Base-by-base conservation (phyloP, 2,329 filamentous ascomycete species). In the Geoglossum cookeanum region DNA sequence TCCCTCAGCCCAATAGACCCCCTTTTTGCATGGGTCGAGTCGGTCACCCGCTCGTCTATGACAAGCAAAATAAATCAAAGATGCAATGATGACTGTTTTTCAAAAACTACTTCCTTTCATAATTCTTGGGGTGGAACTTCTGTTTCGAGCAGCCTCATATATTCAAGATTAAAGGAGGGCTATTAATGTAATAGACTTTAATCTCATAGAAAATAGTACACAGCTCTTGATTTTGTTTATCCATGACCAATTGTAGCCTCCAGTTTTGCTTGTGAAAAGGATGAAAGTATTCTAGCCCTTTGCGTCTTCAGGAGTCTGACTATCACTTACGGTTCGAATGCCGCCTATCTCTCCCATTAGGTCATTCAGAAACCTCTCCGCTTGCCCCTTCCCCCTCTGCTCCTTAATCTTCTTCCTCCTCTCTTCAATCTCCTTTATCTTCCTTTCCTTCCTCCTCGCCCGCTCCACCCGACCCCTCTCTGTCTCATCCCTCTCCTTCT, bases 281-380 rank as follows among this genome's bases (percentile, higher is more conserved):
- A 4, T 42, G 4, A n/a, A 3, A 42, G 39, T 4, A 42, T 42
- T 15, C 39, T n/a, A 33, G 7, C 13, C 27, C 9, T 33, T 15
- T n/a, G 8, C 32, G 27, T 52, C 48, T 32, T 33, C 32, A 13
- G 48, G 6, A 4, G 5, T 52, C 29, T 52, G 9, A 11, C 33
- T 13, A 15, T 6, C 32, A 52, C 29, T 11, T 27, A 22, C 47
- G 7, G 44, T 9, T 11, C 13, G n/a, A 11, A 5, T 27, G 22
- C 29, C 27, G 27, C 22, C 55, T 33, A 57, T 33, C n/a, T 49
- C 44, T 11, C 61, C 64, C 15, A 64, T 71, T 59, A 85, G 68
- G 17, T 77, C 77, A 57, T 83, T 78, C 63, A 94, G 67, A 68
- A 92, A 92, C 61, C 72, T 78, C 63, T 87, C 84, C 37, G 86